These are phyloP conservation scores for Sarcomyxa edulis DNA, from an alignment of 768 basidiomycete genomes.

Conservation along the genomic window DNA sequence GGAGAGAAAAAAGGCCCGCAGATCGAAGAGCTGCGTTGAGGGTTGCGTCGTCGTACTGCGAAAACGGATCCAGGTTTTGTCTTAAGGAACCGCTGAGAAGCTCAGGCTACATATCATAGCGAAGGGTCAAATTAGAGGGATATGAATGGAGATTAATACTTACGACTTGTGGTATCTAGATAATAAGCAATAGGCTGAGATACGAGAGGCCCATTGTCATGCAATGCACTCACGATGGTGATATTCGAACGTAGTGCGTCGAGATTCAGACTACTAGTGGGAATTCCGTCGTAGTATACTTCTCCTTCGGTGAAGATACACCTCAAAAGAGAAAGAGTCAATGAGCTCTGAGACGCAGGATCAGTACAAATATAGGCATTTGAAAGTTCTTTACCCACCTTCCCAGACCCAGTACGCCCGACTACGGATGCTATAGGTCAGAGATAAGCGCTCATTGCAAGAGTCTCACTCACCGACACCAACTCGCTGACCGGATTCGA, in stretches of 20 bases:
- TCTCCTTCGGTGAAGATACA: slow-evolving; percentile 48
- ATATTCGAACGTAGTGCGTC: slow-evolving; percentile 49
- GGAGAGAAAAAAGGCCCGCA: slow-evolving; percentile 9
- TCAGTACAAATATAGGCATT: background rate
- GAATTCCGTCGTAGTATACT: slow-evolving; percentile 49
- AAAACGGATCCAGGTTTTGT: slow-evolving; percentile 10
- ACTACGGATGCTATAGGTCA: slow-evolving; percentile 23
- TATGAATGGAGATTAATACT: slow-evolving; percentile 9
- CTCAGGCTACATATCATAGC: slow-evolving; percentile 5
- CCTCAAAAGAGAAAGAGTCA: slow-evolving; percentile 46
- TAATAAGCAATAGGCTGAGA: too few species aligned
- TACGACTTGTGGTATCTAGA: slow-evolving; percentile 45
- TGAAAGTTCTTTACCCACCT: slow-evolving; percentile 26
- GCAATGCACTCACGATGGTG: too few species aligned
- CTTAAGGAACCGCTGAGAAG: slow-evolving; percentile 8
- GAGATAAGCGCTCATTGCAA: background rate
- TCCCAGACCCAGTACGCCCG: slow-evolving; percentile 21
- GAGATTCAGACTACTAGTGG: slow-evolving; percentile 42
- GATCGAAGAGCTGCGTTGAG: slow-evolving; percentile 8
- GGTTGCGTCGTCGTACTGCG: slow-evolving; percentile 7
- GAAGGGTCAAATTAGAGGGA: background rate
- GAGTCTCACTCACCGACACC: slow-evolving; percentile 26
- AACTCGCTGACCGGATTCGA: slow-evolving; percentile 53
- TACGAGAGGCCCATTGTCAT: too few species aligned
- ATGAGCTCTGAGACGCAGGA: slow-evolving; percentile 14